Conservation (phyloP, 768 basidiomycete genomes). For the Phanerodontia chrysosporium region DNA sequence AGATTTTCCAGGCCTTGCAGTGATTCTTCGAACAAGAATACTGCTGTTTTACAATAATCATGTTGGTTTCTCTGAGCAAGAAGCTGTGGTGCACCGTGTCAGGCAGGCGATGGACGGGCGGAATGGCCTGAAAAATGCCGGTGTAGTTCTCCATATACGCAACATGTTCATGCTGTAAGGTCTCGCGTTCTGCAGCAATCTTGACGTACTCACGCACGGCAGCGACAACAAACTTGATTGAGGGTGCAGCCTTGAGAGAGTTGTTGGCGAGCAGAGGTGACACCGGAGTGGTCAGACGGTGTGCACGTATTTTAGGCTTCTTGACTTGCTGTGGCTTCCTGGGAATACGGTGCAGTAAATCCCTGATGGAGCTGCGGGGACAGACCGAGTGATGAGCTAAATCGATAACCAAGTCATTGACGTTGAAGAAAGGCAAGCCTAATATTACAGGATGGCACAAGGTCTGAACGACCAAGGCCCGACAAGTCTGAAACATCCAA, state of each 20-base stretch:
- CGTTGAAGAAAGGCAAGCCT: background rate
- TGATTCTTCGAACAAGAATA: conserved; percentile 35
- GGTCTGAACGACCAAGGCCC: background rate
- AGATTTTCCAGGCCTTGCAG: conserved; percentile 25
- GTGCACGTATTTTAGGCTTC: too few species aligned
- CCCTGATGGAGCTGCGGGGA: too few species aligned
- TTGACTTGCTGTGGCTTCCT: too few species aligned
- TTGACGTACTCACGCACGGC: too few species aligned
- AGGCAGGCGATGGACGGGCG: conserved; percentile 16
- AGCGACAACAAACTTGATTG: too few species aligned
- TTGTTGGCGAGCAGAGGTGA: too few species aligned
- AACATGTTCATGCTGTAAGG: too few species aligned
- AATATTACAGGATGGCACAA: background rate
- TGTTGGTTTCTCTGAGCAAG: conserved; percentile 12
- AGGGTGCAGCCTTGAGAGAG: too few species aligned
- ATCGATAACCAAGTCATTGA: background rate
- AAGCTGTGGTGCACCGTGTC: conserved; percentile 15
- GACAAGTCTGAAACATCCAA: background rate
- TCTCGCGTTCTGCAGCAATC: too few species aligned
- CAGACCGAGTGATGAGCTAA: background rate
- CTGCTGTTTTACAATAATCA: conserved; percentile 13
- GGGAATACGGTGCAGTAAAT: too few species aligned
- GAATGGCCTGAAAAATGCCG: conserved; percentile 21
- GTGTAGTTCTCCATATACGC: too few species aligned
- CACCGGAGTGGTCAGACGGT: too few species aligned